Percentiles rank a stretch among this genome's conserved stretches.
These are phyloP conservation scores for Claviceps digitariae DNA, from an alignment of 2,329 filamentous ascomycete genomes.

Conservation along the genomic window DNA sequence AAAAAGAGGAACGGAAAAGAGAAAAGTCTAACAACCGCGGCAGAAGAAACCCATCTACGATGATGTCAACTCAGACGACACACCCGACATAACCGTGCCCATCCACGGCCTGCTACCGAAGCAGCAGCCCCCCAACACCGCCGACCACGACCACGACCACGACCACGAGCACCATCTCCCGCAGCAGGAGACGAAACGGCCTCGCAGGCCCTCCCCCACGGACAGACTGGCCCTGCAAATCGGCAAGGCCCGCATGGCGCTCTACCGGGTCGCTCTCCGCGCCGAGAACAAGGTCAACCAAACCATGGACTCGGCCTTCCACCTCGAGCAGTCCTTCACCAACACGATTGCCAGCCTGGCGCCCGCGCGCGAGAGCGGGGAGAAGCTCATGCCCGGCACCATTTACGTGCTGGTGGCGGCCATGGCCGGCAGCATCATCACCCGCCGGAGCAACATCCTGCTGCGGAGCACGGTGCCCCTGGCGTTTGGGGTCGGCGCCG, in stretches of 20 bases:
- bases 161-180: slow-evolving; percentile 22
- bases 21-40: neutral
- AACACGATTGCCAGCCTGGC: slow-evolving; percentile 79
- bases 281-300: slow-evolving; percentile 76
- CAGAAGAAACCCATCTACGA: slow-evolving; percentile 70
- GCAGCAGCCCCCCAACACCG: slow-evolving; percentile 2
- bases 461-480: slow-evolving; percentile 66
- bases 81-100: slow-evolving; percentile 17
- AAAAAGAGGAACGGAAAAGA: no score
- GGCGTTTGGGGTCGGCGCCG: slow-evolving; percentile 67
- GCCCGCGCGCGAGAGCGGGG: slow-evolving; percentile 70
- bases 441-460: slow-evolving; percentile 74
- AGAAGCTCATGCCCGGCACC: slow-evolving; percentile 76
- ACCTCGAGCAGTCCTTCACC: slow-evolving; percentile 81
- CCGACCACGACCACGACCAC: no score
- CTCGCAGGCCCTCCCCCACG: slow-evolving; percentile 59
- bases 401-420: slow-evolving; percentile 88
- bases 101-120: slow-evolving; percentile 11
- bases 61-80: slow-evolving; percentile 33
- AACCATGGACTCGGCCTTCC: slow-evolving; percentile 65
- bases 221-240: slow-evolving; percentile 79
- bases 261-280: slow-evolving; percentile 60
- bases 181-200: slow-evolving; percentile 9
- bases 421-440: slow-evolving; percentile 89
- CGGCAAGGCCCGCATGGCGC: slow-evolving; percentile 61